Evolutionary conservation across 2,329 filamentous ascomycete species (phyloP).

Genomic region (Neophaeococcomyces mojaviensis): DNA sequence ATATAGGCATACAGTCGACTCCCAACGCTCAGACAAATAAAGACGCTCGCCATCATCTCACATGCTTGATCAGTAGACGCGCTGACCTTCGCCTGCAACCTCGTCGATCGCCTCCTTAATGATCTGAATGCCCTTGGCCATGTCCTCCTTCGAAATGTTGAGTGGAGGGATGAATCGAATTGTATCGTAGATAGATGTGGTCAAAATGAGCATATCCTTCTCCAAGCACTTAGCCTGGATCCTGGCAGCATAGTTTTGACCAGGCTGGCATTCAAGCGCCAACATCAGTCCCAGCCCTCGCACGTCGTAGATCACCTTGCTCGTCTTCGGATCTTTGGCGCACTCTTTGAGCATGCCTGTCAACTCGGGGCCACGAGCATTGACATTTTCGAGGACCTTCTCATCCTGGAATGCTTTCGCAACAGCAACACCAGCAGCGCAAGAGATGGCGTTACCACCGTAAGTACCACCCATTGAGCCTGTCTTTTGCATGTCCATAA

Average conservation of each 20-base stretch:
- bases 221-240: constrained; percentile 35
- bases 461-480: constrained; percentile 34
- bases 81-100: constrained; percentile 22
- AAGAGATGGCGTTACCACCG: constrained; percentile 32
- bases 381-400: constrained; percentile 31
- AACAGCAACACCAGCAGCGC: constrained; percentile 31
- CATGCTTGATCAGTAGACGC: too few species aligned
- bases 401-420: constrained; percentile 31
- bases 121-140: constrained; percentile 31
- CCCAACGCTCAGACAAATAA: too few species aligned
- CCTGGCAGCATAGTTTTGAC: constrained; percentile 30
- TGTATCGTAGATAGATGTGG: constrained; percentile 35
- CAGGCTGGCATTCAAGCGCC: constrained; percentile 30
- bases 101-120: constrained; percentile 31
- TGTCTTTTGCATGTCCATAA: constrained; percentile 32
- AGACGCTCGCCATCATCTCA: too few species aligned
- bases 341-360: constrained; percentile 23
- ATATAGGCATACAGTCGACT: too few species aligned
- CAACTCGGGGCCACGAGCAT: constrained; percentile 25
- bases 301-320: constrained; percentile 31
- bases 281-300: constrained; percentile 34
- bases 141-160: constrained; percentile 33
- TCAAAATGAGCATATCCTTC: constrained; percentile 33
- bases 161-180: constrained; percentile 34
- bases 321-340: constrained; percentile 23